phyloP scores from a whole-genome alignment of 441 rosid genomes.

The Bocquillonia castaneifolia region DNA sequence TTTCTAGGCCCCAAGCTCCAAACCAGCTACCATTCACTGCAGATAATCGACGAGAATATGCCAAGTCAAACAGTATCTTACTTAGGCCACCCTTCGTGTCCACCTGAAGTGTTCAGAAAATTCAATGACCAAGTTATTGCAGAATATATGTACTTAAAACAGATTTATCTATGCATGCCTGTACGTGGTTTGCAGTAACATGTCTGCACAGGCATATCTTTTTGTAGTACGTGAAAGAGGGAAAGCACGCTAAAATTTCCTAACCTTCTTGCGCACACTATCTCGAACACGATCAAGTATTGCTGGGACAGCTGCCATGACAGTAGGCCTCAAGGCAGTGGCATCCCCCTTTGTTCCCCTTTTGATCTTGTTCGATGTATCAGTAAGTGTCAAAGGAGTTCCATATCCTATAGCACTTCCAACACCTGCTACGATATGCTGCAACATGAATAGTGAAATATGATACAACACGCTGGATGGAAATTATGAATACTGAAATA shows the following conservation, averaged over 20 bases:
- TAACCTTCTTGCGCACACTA: slow-evolving; percentile 90
- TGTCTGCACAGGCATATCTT: not conserved
- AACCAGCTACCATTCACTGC: slow-evolving; percentile 92
- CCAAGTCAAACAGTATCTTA: slow-evolving; percentile 79
- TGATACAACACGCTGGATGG: slow-evolving; percentile 11
- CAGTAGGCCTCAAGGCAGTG: slow-evolving; percentile 65
- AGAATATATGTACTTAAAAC: slow-evolving; percentile 2
- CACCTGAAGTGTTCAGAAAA: slow-evolving; percentile 41
- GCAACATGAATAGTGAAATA: slow-evolving; percentile 23
- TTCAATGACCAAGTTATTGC: not conserved
- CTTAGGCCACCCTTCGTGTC: slow-evolving; percentile 79
- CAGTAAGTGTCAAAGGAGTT: slow-evolving; percentile 88
- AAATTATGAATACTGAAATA: not conserved
- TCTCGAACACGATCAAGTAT: slow-evolving; percentile 96
- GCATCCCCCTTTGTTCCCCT: slow-evolving; percentile 92
- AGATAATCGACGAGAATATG: slow-evolving; percentile 80
- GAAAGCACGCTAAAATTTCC: slow-evolving; percentile 17
- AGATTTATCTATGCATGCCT: not conserved
- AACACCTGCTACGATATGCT: slow-evolving; percentile 73
- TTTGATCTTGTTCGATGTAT: slow-evolving; percentile 87
- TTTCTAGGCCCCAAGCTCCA: slow-evolving; percentile 95
- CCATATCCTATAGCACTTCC: slow-evolving; percentile 98
- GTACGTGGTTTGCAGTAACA: not conserved
- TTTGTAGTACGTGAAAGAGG: not conserved
- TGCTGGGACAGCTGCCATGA: slow-evolving; percentile 99